A percentile compares a stretch with the other conserved stretches of the same genome.
Evolutionary conservation across 352 stramenopile species (phyloP).

Genomic region (Globisporangium middletonii): DNA sequence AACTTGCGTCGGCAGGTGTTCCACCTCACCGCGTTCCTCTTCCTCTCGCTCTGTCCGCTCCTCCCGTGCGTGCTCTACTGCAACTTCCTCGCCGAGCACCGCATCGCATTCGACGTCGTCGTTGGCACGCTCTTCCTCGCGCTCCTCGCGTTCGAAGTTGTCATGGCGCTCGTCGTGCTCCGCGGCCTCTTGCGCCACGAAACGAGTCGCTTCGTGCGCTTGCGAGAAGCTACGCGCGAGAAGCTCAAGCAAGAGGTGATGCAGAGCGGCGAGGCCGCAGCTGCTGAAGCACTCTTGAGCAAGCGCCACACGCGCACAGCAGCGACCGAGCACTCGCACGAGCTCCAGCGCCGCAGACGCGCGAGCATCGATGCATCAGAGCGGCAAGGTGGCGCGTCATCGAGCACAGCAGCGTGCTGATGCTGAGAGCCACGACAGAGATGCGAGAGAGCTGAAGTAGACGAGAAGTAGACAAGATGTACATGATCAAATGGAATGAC

Average conservation of each 20-base stretch:
- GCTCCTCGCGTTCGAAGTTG: slow-evolving; percentile 36
- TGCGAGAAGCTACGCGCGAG: slow-evolving; percentile 27
- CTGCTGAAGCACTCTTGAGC: neutral
- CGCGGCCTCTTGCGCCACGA: slow-evolving; percentile 50
- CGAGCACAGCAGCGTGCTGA: neutral
- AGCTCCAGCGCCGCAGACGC: neutral
- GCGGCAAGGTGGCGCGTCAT: neutral
- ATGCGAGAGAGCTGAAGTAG: neutral
- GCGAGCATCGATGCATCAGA: neutral
- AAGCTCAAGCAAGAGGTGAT: slow-evolving; percentile 10
- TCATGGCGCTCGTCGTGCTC: slow-evolving; percentile 35
- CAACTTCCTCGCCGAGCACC: slow-evolving; percentile 45
- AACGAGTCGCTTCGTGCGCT: slow-evolving; percentile 46
- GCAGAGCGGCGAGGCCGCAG: neutral
- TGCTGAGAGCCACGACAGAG: too few relatives aligned
- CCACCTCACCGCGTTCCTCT: slow-evolving; percentile 59
- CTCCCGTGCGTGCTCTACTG: slow-evolving; percentile 49
- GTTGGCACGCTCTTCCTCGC: slow-evolving; percentile 24
- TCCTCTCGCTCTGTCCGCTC: slow-evolving; percentile 55
- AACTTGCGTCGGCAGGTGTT: slow-evolving; percentile 59
- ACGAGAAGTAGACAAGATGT: neutral
- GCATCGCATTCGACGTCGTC: slow-evolving; percentile 41
- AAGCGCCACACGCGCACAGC: neutral
- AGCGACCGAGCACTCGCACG: neutral
- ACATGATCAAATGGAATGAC: too few relatives aligned